Percentiles rank a stretch among this genome's conserved stretches.
These are phyloP conservation scores for Curvularia eragrostidis DNA, from an alignment of 2,329 filamentous ascomycete genomes.

Conservation along the genomic window DNA sequence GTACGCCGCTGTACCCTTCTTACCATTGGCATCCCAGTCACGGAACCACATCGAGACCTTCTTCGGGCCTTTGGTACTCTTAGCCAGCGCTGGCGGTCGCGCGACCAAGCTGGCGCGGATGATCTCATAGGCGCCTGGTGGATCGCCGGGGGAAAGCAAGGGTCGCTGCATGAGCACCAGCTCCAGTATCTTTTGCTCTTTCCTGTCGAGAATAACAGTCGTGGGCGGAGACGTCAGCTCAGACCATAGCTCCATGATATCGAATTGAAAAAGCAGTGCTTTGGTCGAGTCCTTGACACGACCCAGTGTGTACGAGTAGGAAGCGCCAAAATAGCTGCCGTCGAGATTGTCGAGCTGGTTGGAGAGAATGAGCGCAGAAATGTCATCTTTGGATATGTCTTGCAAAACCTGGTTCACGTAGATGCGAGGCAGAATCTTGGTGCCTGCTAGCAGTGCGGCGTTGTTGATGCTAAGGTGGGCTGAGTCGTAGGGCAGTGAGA, in stretches of 20 bases:
- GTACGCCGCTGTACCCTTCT: slow-evolving; percentile 38
- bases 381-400: slow-evolving; percentile 25
- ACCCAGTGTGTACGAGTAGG: slow-evolving; percentile 37
- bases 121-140: slow-evolving; percentile 32
- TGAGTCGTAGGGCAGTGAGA: slow-evolving; percentile 39
- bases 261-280: slow-evolving; percentile 40
- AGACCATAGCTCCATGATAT: slow-evolving; percentile 35
- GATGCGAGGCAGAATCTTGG: slow-evolving; percentile 32
- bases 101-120: slow-evolving; percentile 27
- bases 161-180: slow-evolving; percentile 37
- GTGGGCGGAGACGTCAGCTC: slow-evolving; percentile 23
- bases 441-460: slow-evolving; percentile 26
- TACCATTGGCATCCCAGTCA: slow-evolving; percentile 40
- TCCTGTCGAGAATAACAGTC: slow-evolving; percentile 22
- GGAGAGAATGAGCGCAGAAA: slow-evolving; percentile 25
- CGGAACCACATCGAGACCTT: slow-evolving; percentile 34
- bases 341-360: slow-evolving; percentile 34
- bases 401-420: slow-evolving; percentile 40
- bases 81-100: slow-evolving; percentile 5
- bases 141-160: slow-evolving; percentile 31
- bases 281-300: slow-evolving; percentile 20
- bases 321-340: slow-evolving; percentile 37
- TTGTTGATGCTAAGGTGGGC: slow-evolving; percentile 38
- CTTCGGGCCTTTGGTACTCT: neutral
- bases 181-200: slow-evolving; percentile 39